Conservation (phyloP, 2,329 filamentous ascomycete genomes). For the Fusarium abutilonis region DNA sequence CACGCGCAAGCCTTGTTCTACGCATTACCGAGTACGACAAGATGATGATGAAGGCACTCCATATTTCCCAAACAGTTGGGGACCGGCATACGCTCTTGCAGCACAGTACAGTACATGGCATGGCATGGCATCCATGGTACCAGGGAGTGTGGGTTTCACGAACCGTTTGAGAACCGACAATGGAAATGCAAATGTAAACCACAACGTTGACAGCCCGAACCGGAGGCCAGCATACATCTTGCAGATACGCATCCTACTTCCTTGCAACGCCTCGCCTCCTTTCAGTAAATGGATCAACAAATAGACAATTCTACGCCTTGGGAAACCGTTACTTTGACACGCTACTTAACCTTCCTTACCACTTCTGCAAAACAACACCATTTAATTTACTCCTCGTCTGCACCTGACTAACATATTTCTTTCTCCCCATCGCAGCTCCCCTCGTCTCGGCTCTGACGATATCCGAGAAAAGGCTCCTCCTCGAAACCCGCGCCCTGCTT, state of each 20-base stretch:
- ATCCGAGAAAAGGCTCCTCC: constrained; percentile 42
- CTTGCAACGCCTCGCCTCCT: not conserved
- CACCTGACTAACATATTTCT: constrained; percentile 34
- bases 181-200: no score
- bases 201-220: no score
- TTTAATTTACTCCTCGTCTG: not conserved
- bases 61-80: not conserved
- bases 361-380: not conserved
- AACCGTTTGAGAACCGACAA: constrained; percentile 4
- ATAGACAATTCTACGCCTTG: not conserved
- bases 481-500: constrained; percentile 58
- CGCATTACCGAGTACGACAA: constrained; percentile 15
- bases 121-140: not conserved
- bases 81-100: constrained; percentile 11
- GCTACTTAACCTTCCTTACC: not conserved
- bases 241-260: not conserved
- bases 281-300: not conserved
- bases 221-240: constrained; percentile 14
- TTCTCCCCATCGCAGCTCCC: constrained; percentile 36
- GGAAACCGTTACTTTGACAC: not conserved
- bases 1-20: constrained; percentile 8
- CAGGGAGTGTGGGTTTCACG: constrained; percentile 10
- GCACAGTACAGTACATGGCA: constrained; percentile 4
- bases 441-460: constrained; percentile 38
- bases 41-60: constrained; percentile 14